Conservation (phyloP, 2,329 filamentous ascomycete species). For the Beauveria sp. region DNA sequence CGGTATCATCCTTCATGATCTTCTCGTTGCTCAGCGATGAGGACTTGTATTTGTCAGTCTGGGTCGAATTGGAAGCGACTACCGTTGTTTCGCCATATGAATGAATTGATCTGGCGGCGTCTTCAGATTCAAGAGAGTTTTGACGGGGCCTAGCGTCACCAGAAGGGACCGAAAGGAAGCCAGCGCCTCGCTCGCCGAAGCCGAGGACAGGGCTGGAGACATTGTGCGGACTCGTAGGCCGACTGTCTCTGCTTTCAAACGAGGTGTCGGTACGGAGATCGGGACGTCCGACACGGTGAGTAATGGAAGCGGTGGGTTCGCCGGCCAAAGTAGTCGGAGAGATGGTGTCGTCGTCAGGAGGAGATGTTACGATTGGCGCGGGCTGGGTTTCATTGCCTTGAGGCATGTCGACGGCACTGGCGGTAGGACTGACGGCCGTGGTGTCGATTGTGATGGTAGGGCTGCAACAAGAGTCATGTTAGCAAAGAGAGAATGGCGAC, state of each 20-base stretch:
- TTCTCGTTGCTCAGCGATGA: conserved; percentile 38
- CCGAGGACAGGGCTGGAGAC: conserved; percentile 48
- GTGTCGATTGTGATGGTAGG: conserved; percentile 50
- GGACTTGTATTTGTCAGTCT: conserved; percentile 31
- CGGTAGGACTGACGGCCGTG: conserved; percentile 29
- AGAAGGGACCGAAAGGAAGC: conserved; percentile 60
- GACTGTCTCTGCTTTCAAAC: conserved; percentile 58
- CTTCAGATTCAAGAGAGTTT: conserved; percentile 62
- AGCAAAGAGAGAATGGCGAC: not conserved
- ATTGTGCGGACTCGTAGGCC: conserved; percentile 66
- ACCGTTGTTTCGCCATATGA: conserved; percentile 59
- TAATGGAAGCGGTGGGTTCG: conserved; percentile 18
- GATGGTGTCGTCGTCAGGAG: conserved; percentile 32
- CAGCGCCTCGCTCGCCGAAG: conserved; percentile 40
- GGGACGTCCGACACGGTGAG: conserved; percentile 19
- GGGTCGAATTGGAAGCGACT: conserved; percentile 35
- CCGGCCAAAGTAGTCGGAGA: conserved; percentile 33
- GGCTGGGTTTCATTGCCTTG: conserved; percentile 18
- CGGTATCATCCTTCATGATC: conserved; percentile 58
- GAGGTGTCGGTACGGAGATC: conserved; percentile 49
- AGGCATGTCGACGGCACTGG: conserved; percentile 22
- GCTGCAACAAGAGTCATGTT: conserved; percentile 21
- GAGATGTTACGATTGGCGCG: conserved; percentile 24
- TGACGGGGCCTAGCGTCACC: conserved; percentile 50
- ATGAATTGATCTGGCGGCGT: conserved; percentile 49